Base-by-base conservation (phyloP, 2,329 filamentous ascomycete genomes). In the Epichloe scottii region DNA sequence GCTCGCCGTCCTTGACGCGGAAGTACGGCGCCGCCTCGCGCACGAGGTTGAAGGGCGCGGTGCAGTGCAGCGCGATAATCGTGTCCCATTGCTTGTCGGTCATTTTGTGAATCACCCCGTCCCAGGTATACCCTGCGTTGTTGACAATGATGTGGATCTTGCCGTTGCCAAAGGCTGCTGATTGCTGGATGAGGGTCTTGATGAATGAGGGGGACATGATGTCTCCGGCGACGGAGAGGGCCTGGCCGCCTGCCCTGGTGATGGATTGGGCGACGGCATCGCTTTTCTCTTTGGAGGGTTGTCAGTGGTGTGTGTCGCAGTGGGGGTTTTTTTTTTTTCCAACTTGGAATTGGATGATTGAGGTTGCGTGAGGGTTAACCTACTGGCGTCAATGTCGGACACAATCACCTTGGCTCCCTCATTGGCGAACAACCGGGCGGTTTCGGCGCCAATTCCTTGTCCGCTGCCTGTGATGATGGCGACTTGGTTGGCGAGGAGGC, bases 81-180 rank as follows among this genome's bases (percentile, higher is more conserved):
- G 85, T 89, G 55, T 93, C 85, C 87, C 87, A 94, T 75, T 94
- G 88, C 71, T 87, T 87, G 73, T 94, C 87, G 15, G 83, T 86
- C 75, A 89, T 91, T 76, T 93, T 94, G 75, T 94, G 87, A 58
- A 94, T 89, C 39, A 94, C 88, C 6, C 85, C 89, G 66, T 95
- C 89, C 87, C 89, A 95, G 1, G 89, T 95, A 69, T 88, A 94
- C 41, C 88, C 89, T 0, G 89, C 89, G 65, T 95, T 95, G 69
- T 95, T 94, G 53, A 95, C 86, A 51, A 95, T 84, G 64, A 93
- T 85, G 67, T 95, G 85, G 55, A 95, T 89, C 74, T 94, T 94
- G 62, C 88, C 89, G 56, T 77, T 73, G 53, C 89, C 89, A 63
- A 95, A 94, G 46, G 83, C 84, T 1, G 87, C 89, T 0, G 88